These are phyloP conservation scores for Colletotrichum phormii DNA, from an alignment of 2,329 filamentous ascomycete species.

Conservation along the genomic window DNA sequence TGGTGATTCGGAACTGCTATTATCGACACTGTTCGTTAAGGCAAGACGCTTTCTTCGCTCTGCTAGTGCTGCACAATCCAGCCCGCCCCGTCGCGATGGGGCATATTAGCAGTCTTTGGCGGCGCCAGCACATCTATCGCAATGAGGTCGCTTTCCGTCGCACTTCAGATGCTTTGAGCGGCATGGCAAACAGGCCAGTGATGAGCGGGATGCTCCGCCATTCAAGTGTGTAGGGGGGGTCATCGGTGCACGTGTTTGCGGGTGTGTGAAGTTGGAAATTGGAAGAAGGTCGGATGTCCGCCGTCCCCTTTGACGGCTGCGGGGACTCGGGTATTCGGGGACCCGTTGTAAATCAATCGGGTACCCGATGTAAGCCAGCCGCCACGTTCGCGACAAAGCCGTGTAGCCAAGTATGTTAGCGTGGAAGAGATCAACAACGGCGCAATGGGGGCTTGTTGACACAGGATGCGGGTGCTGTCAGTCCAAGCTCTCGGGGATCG, in stretches of 20 bases:
- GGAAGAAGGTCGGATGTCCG: not conserved
- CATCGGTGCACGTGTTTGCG: not conserved
- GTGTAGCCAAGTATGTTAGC: not conserved
- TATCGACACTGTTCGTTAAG: conserved; percentile 4
- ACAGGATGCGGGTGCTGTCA: too few relatives aligned
- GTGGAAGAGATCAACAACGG: too few relatives aligned
- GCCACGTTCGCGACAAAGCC: not conserved
- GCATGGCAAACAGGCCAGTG: conserved; percentile 62
- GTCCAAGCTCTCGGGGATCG: too few relatives aligned
- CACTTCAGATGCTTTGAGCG: conserved; percentile 64
- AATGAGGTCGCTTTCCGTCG: conserved; percentile 60
- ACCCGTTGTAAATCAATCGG: conserved; percentile 1
- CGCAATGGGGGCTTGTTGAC: too few relatives aligned
- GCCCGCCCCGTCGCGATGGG: conserved; percentile 61
- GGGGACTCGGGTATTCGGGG: conserved; percentile 16
- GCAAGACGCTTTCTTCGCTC: conserved; percentile 44
- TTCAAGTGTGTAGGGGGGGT: not conserved
- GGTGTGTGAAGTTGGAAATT: not conserved
- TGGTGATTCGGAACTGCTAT: not conserved
- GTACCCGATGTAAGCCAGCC: not conserved
- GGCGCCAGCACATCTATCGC: conserved; percentile 56
- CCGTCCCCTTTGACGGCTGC: not conserved
- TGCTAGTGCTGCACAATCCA: conserved; percentile 44
- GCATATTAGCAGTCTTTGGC: conserved; percentile 61
- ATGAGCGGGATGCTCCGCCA: conserved; percentile 41